Percentiles rank a stretch among this genome's conserved stretches.
phyloP scores from a whole-genome alignment of 1,284 basidiomycete genomes.

The Tetrapyrgos nigripes region DNA sequence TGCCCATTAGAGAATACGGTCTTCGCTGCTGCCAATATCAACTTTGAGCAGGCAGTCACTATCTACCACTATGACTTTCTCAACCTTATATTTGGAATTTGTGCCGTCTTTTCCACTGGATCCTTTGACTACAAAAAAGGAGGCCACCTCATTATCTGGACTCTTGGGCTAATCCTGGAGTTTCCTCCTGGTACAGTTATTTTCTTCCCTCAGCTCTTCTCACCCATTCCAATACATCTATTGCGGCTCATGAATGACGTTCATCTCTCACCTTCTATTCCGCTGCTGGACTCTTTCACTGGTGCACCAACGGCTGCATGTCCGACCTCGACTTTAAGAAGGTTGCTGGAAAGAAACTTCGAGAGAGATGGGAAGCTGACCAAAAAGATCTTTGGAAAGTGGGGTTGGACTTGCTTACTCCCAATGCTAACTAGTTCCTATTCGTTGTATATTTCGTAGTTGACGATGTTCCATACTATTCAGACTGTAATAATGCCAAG shows the following conservation, averaged over 20 bases:
- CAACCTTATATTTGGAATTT: neutral
- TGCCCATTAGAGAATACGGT: neutral
- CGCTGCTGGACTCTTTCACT: conserved; percentile 12
- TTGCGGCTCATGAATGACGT: neutral
- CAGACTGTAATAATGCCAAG: too few relatives aligned
- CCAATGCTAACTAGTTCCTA: too few relatives aligned
- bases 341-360: neutral
- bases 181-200: conserved; percentile 17
- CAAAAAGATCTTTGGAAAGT: conserved; percentile 1
- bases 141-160: conserved; percentile 19
- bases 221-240: conserved; percentile 14
- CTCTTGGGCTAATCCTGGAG: conserved; percentile 14
- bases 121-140: conserved; percentile 16
- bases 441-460: too few relatives aligned
- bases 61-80: neutral
- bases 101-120: neutral
- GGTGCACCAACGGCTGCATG: conserved; percentile 10
- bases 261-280: conserved; percentile 14
- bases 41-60: neutral
- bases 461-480: too few relatives aligned
- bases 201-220: conserved; percentile 18
- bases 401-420: neutral
- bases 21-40: conserved; percentile 2
- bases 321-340: conserved; percentile 4
- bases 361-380: conserved; percentile 1